Evolutionary conservation across 1,284 basidiomycete genomes (phyloP).

Genomic region (Leccinum subrobustum): DNA sequence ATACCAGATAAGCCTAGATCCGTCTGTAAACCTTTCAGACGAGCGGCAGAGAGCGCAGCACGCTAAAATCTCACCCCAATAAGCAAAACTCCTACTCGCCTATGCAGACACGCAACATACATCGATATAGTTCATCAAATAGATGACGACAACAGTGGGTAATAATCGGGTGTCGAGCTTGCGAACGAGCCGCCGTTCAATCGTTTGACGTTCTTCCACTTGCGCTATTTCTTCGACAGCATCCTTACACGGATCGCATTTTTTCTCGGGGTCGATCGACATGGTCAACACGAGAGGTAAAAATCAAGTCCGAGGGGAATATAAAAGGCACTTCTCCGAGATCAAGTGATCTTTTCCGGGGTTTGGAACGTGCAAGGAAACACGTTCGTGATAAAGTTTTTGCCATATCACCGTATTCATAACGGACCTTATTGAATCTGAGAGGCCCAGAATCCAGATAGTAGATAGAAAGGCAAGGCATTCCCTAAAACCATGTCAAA

Average conservation of each 20-base stretch:
- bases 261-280: not conserved
- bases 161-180: conserved; percentile 59
- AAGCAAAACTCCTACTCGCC: not conserved
- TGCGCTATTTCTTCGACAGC: not conserved
- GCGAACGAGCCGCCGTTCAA: conserved; percentile 46
- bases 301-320: not conserved
- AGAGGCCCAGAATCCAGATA: not conserved
- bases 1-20: conserved; percentile 49
- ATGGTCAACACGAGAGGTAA: not conserved
- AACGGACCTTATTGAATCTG: not conserved
- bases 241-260: not conserved
- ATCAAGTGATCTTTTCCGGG: not conserved
- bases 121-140: conserved; percentile 70
- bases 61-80: conserved; percentile 38
- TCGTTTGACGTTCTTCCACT: conserved; percentile 7
- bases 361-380: not conserved
- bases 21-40: conserved; percentile 58
- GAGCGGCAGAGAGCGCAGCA: conserved; percentile 58
- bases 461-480: not conserved
- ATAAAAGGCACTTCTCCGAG: not conserved
- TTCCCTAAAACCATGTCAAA: not conserved
- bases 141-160: conserved; percentile 61
- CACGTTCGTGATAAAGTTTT: not conserved
- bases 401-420: not conserved
- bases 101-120: conserved; percentile 35